A percentile compares a stretch with the other conserved stretches of the same genome.
These are phyloP conservation scores for Kalaharituber pfeilii DNA, from an alignment of 2,329 filamentous ascomycete genomes.

Conservation along the genomic window DNA sequence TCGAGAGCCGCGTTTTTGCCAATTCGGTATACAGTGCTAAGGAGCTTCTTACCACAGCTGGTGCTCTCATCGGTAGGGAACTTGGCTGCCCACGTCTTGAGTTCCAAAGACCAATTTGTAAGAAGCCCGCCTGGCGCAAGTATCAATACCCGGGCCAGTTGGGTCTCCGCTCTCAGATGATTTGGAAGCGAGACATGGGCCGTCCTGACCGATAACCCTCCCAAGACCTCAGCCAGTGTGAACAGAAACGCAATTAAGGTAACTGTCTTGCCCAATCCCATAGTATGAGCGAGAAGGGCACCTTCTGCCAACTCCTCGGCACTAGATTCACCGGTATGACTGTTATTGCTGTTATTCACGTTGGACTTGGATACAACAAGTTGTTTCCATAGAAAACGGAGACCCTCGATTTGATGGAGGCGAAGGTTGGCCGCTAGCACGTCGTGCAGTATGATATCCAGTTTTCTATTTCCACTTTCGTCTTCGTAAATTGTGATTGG, in stretches of 20 bases:
- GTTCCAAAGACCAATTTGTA: conserved; percentile 68
- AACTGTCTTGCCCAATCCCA: conserved; percentile 88
- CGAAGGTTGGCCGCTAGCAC: neutral
- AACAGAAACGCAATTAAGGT: conserved; percentile 73
- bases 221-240: conserved; percentile 37
- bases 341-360: neutral
- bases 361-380: neutral
- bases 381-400: neutral
- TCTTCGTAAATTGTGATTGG: neutral
- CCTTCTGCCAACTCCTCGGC: conserved; percentile 3
- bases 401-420: neutral
- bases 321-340: neutral
- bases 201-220: neutral
- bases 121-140: conserved; percentile 59
- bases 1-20: neutral
- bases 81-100: conserved; percentile 30
- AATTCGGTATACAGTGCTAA: neutral
- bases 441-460: neutral
- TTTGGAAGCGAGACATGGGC: conserved; percentile 31
- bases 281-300: conserved; percentile 32
- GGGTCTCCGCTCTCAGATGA: conserved; percentile 17
- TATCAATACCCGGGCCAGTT: conserved; percentile 43
- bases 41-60: neutral
- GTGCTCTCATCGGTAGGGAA: neutral
- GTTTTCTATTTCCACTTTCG: neutral